Percentiles rank a stretch among this genome's conserved stretches.
These are phyloP conservation scores for Aureobasidium lini DNA, from an alignment of 2,329 filamentous ascomycete species.

Conservation along the genomic window DNA sequence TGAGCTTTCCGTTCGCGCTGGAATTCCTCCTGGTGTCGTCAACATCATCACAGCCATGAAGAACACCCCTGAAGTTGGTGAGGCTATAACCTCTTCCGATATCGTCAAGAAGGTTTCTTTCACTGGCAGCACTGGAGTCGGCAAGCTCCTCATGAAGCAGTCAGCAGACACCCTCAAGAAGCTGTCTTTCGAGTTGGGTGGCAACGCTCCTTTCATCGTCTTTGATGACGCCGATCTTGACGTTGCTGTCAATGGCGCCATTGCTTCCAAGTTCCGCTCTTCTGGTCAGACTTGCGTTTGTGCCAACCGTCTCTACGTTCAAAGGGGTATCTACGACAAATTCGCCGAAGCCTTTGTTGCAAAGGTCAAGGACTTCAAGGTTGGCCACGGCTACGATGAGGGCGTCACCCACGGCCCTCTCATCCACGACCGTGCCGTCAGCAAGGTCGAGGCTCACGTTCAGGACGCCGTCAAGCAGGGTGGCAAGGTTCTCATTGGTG, in stretches of 20 bases:
- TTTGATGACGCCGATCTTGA: slow-evolving; percentile 91
- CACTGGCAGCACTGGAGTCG: slow-evolving; percentile 65
- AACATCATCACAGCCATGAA: slow-evolving; percentile 76
- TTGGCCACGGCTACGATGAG: slow-evolving; percentile 65
- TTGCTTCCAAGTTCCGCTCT: slow-evolving; percentile 85
- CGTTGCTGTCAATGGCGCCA: slow-evolving; percentile 70
- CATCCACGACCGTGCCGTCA: slow-evolving; percentile 75
- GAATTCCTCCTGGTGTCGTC: slow-evolving; percentile 82
- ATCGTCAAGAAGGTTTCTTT: slow-evolving; percentile 87
- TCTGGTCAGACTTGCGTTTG: slow-evolving; percentile 91
- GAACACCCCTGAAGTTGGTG: slow-evolving; percentile 74
- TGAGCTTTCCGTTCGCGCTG: slow-evolving; percentile 77
- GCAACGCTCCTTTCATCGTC: slow-evolving; percentile 93
- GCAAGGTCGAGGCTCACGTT: slow-evolving; percentile 74
- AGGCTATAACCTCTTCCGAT: slow-evolving; percentile 66
- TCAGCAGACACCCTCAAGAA: slow-evolving; percentile 77
- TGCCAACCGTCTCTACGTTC: slow-evolving; percentile 71
- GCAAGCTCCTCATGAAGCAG: slow-evolving; percentile 82
- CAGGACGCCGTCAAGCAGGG: slow-evolving; percentile 72
- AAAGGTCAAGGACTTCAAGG: slow-evolving; percentile 65
- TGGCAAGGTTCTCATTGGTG: slow-evolving; percentile 66
- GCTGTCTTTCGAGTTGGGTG: slow-evolving; percentile 82
- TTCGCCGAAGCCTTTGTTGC: slow-evolving; percentile 63
- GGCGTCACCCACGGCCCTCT: slow-evolving; percentile 72
- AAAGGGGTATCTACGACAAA: slow-evolving; percentile 67